Percentiles rank a stretch among this genome's conserved stretches.
phyloP scores from a whole-genome alignment of 2,329 filamentous ascomycete species.

The Blastomyces gilchristii region DNA sequence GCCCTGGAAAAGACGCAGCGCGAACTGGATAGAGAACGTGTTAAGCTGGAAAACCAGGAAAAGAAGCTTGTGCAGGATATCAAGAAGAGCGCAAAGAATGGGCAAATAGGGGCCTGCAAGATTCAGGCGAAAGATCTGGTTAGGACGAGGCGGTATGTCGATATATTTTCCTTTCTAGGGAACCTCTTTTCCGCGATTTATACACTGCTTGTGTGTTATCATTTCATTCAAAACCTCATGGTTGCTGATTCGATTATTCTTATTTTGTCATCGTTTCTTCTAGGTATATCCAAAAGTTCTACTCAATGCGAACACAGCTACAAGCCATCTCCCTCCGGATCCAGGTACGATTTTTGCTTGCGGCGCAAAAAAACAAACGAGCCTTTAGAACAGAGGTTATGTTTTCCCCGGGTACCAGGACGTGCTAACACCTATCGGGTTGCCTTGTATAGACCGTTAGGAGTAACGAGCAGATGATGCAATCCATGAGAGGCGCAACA shows the following conservation, averaged over 20 bases:
- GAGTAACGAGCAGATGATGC: constrained; percentile 99
- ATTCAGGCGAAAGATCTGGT: constrained; percentile 98
- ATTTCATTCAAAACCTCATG: too few species aligned
- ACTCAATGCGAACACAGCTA: constrained; percentile 91
- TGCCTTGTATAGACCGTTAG: constrained; percentile 62
- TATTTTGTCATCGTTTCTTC: not conserved
- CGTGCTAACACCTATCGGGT: too few species aligned
- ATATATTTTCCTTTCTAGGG: not conserved
- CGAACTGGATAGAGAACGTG: constrained; percentile 86
- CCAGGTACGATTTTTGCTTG: constrained; percentile 50
- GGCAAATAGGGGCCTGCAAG: constrained; percentile 95
- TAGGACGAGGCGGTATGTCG: constrained; percentile 63
- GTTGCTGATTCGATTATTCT: not conserved
- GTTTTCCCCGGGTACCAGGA: too few species aligned
- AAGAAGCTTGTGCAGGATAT: constrained; percentile 94
- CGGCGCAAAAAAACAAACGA: not conserved
- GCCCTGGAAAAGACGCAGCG: constrained; percentile 95
- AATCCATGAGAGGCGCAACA: constrained; percentile 97
- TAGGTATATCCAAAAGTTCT: constrained; percentile 96
- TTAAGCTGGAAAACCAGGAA: constrained; percentile 96
- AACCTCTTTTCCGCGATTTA: too few species aligned
- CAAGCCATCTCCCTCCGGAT: constrained; percentile 92
- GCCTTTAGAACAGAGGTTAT: too few species aligned
- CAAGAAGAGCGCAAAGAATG: constrained; percentile 96
- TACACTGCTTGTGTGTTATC: not conserved